Conservation (phyloP, 2,329 filamentous ascomycete genomes). For the Xylaria hypoxylon region DNA sequence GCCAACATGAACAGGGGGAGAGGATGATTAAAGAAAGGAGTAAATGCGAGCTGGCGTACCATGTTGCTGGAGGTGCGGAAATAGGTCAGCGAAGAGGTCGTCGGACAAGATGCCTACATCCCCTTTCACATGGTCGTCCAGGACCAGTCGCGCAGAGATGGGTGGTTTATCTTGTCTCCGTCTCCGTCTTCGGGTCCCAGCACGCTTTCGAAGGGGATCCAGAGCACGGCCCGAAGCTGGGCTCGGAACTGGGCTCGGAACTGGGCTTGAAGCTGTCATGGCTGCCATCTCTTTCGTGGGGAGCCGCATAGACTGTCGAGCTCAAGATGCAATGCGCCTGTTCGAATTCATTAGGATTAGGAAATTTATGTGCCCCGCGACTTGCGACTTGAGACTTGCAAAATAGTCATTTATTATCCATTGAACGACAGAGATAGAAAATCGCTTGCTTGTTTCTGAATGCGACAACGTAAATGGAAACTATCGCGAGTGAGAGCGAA, state of each 20-base stretch:
- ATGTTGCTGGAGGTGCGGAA: conserved; percentile 66
- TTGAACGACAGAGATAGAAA: conserved; percentile 22
- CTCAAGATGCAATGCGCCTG: conserved; percentile 38
- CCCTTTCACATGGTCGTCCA: conserved; percentile 87
- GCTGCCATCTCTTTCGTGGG: conserved; percentile 26
- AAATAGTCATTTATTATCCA: conserved; percentile 32
- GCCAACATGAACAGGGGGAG: not conserved
- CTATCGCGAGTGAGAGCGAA: conserved; percentile 8
- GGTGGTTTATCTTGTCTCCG: conserved; percentile 77
- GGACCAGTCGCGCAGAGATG: conserved; percentile 80
- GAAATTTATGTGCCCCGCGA: conserved; percentile 41
- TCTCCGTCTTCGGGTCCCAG: conserved; percentile 60
- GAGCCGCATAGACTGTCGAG: conserved; percentile 14
- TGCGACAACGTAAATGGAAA: not conserved
- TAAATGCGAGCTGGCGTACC: conserved; percentile 24
- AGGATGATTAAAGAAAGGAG: not conserved
- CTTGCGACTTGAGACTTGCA: conserved; percentile 40
- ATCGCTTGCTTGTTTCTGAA: conserved; percentile 4
- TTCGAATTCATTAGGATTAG: conserved; percentile 36
- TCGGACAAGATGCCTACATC: conserved; percentile 88
- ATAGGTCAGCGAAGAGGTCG: conserved; percentile 85
- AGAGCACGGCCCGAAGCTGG: conserved; percentile 25
- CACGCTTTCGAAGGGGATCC: conserved; percentile 51
- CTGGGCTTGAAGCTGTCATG: conserved; percentile 40
- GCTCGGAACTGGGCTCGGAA: conserved; percentile 33